A percentile compares a stretch with the other conserved stretches of the same genome.
phyloP scores from a whole-genome alignment of 805 yeast genomes.

The Pichia scutulata region DNA sequence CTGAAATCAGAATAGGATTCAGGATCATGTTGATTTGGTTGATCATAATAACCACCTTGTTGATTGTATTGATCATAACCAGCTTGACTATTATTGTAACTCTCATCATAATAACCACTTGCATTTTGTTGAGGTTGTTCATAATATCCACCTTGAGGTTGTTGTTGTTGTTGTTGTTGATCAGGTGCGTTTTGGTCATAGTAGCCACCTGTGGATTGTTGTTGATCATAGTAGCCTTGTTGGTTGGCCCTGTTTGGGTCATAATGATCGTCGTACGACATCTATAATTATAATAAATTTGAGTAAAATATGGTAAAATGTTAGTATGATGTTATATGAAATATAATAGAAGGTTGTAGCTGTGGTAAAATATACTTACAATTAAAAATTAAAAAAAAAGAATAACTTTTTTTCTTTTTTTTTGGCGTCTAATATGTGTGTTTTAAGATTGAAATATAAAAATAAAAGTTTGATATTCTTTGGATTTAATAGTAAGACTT shows the following conservation, averaged over 20 bases:
- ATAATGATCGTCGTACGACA: constrained; percentile 56
- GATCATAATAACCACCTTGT: constrained; percentile 37
- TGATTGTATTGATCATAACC: constrained; percentile 24
- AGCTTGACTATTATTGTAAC: constrained; percentile 13
- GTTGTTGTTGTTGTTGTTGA: constrained; percentile 26
- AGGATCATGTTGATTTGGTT: constrained; percentile 41
- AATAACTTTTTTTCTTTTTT: neutral
- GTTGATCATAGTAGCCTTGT: constrained; percentile 21
- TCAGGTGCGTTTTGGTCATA: constrained; percentile 21
- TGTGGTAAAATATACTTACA: neutral
- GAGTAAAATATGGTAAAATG: neutral
- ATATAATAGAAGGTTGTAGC: neutral
- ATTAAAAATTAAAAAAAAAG: neutral
- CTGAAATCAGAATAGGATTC: constrained; percentile 57
- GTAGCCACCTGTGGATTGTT: constrained; percentile 17
- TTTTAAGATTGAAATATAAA: neutral
- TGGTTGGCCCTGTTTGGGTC: constrained; percentile 30
- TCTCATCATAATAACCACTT: constrained; percentile 35
- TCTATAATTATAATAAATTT: constrained; percentile 24
- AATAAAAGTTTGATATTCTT: neutral
- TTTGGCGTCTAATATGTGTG: neutral
- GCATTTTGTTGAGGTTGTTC: constrained; percentile 40
- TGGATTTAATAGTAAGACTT: too few species aligned
- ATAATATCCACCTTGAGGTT: constrained; percentile 25
- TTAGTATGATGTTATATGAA: constrained; percentile 4